Base-by-base conservation (phyloP, 2,329 filamentous ascomycete species). In the Rosellinia necatrix region DNA sequence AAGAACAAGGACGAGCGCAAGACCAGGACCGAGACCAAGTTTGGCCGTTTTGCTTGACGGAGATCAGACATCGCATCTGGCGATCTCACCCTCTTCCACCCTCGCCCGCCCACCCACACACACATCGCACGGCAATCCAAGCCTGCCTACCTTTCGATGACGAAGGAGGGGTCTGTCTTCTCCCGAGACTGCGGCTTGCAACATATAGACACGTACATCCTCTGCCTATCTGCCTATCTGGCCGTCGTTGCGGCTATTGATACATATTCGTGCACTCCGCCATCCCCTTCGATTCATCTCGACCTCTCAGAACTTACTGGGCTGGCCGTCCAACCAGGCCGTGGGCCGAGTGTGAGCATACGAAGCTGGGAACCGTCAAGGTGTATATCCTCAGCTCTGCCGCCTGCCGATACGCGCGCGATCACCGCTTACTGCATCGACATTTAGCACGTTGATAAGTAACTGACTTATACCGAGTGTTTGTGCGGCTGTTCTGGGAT, bases 61-160 rank as follows among this genome's bases (percentile, higher is more conserved):
- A 56, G 59, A 56, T 43, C 49, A 54, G 22, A 43, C 57, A 27
- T 60, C 38, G 25, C 37, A 43, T 34, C 50, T 46, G 54, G 54
- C 50, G 54, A 58, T 58, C 58, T 50, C 43, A 53, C 41, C 40
- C 52, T 50, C 40, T 44, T 21, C 3, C 27, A 25, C 37, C 34
- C 38, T 44, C 27, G 27, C 30, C 10, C 27, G 30, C 6, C 24
- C 8, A 24, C 38, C 32, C 17, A 17, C 22, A 21, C 51, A 6
- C 32, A 19, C 35, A 19, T 19, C 32, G 24, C 35, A 19, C 24
- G 40, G 19, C 42, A 50, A 47, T 51, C 53, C 21, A 47, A 47
- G 34, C 17, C 19, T 19, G 10, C 27, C 30, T 25, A 3, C 41
- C n/a, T n/a, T n/a, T n/a, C 40, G 42, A 56, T 56, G 48, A 56